Evolutionary conservation across 2,329 filamentous ascomycete species (phyloP), one percentile per base, ranked within the genome.

Genomic region (Ilyonectria sp.): DNA sequence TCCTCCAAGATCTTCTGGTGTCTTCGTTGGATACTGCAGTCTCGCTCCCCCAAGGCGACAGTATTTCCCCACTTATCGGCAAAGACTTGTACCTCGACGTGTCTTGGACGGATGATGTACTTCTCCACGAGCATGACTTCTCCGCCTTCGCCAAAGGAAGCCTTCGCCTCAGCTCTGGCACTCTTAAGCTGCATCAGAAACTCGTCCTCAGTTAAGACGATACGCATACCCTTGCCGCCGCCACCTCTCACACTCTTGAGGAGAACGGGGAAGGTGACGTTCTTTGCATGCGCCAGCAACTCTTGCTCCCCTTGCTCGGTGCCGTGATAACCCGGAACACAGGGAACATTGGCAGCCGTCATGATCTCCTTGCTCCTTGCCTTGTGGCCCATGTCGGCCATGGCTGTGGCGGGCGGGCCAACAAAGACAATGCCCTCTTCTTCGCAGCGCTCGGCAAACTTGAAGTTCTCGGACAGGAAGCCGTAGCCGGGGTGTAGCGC

Each of bases 401-500:
- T 94, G 73, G 95, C 95, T 58, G 89, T 87, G 31, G 91, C 90
- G 3, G 96, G 94, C 1, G 96, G 96, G 0, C 96, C 96, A 75
- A 99, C 97, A 79, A 99, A 99, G 62, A 95, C 91, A 71, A 99
- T 88, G 11, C 96, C 96, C 50, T 95, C 95, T 75, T 96, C 91
- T 74, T 93, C 92, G 79, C 95, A 98, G 79, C 93, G 91, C 75
- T 91, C 90, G 3, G 96, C 96, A 79, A 99, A 99, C 6, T 87
- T 90, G 8, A 95, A 91, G 81, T 99, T 99, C 83, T 99, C 96
- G 69, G 93, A 97, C 71, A 98, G 84, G 78, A 97, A 99, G 49
- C 96, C 96, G 83, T 99, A 99, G 26, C 96, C 96, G 0, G 96
- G 96, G 81, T 99, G 96, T 73, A 99, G 92, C 5, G 94, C 95